Conservation (phyloP, 1,139 yeast species). For the Waltiozyma sp. region DNA sequence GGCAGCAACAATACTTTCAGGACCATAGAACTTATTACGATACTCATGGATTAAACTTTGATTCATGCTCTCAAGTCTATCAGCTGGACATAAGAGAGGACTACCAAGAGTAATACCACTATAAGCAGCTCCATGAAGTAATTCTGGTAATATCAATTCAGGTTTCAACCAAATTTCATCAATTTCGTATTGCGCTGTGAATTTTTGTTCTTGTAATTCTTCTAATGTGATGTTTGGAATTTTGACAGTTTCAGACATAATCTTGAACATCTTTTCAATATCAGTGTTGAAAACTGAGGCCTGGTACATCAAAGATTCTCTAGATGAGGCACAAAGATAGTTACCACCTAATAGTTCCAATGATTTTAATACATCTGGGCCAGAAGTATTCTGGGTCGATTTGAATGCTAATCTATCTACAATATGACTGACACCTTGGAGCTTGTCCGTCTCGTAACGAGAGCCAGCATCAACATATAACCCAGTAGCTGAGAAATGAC, state of each 20-base stretch:
- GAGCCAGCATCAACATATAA: conserved; percentile 88
- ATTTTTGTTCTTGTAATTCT: conserved; percentile 65
- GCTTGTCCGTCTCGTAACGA: conserved; percentile 49
- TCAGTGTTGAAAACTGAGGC: conserved; percentile 88
- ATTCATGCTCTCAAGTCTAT: conserved; percentile 45
- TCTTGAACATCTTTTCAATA: conserved; percentile 69
- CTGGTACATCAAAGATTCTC: conserved; percentile 89
- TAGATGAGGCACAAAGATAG: conserved; percentile 84
- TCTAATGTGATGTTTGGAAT: conserved; percentile 56
- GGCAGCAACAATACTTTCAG: conserved; percentile 77
- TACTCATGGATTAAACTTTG: conserved; percentile 47
- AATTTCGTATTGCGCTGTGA: conserved; percentile 73
- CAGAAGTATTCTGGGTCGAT: conserved; percentile 53
- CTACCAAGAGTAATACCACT: conserved; percentile 65
- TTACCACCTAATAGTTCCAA: conserved; percentile 84
- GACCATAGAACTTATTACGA: conserved; percentile 59
- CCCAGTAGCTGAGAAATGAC: conserved; percentile 88
- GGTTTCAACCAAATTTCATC: conserved; percentile 74
- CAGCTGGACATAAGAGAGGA: conserved; percentile 76
- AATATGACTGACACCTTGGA: conserved; percentile 71
- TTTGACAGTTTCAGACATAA: conserved; percentile 72
- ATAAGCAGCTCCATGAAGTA: conserved; percentile 77
- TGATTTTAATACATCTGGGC: conserved; percentile 62
- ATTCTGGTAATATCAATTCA: conserved; percentile 80
- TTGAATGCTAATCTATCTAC: conserved; percentile 83